phyloP scores from a whole-genome alignment of 257 asterid species.

The Fraxinus quadrangulata region DNA sequence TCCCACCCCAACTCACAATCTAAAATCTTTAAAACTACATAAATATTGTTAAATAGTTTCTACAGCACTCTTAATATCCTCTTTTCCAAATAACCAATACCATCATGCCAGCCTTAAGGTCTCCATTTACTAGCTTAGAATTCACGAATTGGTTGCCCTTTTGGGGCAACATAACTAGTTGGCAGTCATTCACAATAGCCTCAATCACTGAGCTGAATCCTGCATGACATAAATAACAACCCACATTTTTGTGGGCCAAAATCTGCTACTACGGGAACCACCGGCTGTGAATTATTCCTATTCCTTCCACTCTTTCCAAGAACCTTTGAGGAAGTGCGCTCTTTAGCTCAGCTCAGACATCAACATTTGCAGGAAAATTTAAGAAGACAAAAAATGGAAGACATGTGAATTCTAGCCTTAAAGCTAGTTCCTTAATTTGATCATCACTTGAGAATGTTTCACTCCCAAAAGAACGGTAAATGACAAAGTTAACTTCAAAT shows the following conservation, averaged over 20 bases:
- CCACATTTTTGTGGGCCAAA: constrained; percentile 45
- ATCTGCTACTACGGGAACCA: constrained; percentile 68
- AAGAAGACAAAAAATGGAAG: constrained; percentile 48
- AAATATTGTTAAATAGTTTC: background rate
- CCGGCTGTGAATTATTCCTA: constrained; percentile 43
- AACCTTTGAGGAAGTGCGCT: constrained; percentile 48
- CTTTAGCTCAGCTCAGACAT: constrained; percentile 29
- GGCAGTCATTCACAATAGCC: constrained; percentile 53
- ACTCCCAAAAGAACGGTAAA: constrained; percentile 61
- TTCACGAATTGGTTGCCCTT: constrained; percentile 48
- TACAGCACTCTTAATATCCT: constrained; percentile 42
- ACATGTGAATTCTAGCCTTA: constrained; percentile 49
- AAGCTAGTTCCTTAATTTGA: constrained; percentile 42
- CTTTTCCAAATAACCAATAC: constrained; percentile 12
- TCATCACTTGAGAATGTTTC: constrained; percentile 49
- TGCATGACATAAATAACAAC: constrained; percentile 48
- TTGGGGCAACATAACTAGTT: constrained; percentile 49
- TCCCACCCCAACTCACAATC: too few species aligned
- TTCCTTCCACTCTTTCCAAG: constrained; percentile 36
- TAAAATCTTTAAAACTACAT: too few species aligned
- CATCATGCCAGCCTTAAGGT: constrained; percentile 44
- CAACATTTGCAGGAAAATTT: constrained; percentile 40
- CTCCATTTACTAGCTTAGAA: constrained; percentile 44
- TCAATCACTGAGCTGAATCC: constrained; percentile 62
- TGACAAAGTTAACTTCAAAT: constrained; percentile 36